Base-by-base conservation (phyloP, 371 early-diverging fungal genomes). In the Vittaforma corneae region DNA sequence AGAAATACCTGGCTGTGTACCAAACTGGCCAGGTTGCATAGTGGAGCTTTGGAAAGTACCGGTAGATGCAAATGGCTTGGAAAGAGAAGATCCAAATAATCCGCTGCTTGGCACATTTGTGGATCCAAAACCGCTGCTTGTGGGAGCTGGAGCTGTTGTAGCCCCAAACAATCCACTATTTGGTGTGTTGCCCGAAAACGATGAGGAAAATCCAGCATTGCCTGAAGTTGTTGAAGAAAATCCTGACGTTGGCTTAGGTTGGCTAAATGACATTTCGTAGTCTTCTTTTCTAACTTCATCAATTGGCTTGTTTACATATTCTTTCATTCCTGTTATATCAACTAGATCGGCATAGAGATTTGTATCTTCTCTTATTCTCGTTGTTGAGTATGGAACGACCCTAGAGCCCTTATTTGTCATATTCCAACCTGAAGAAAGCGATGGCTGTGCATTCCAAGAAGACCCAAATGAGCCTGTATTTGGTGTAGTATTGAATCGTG, bases 211-310 rank as follows among this genome's bases (percentile, higher is more conserved):
- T n/a, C n/a, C n/a, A n/a, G 18, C 16, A 62, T 37, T 38, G 45
- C 16, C 34, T 44, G 44, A 16, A 47, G 29, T 14, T 22, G 22
- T 37, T 24, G 14, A 29, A 52, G 11, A 20, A 50, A 26, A 44
- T 34, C 50, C 47, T 28, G 37, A 32, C 6, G 24, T 32, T 18
- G 22, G 0, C 9, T 40, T 44, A 16, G 62, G 20, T 14, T 42
- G 57, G 48, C 60, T 66, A 32, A 60, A 68, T 47, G 64, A 67
- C n/a, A 64, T 18, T 2, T 34, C 28, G 26, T 72, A 72, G 42
- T 72, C 72, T 32, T 72, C 72, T 18, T 30, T 18, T 35, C 72
- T 62, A 2, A 72, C 34, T 40, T 68, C 69, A 5, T 68, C 68
- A 34, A 54, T 29, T 29, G 47, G 18, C 32, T 72, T 72, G 1